Conservation (phyloP, 2,329 filamentous ascomycete genomes). For the Sporothrix phasma region DNA sequence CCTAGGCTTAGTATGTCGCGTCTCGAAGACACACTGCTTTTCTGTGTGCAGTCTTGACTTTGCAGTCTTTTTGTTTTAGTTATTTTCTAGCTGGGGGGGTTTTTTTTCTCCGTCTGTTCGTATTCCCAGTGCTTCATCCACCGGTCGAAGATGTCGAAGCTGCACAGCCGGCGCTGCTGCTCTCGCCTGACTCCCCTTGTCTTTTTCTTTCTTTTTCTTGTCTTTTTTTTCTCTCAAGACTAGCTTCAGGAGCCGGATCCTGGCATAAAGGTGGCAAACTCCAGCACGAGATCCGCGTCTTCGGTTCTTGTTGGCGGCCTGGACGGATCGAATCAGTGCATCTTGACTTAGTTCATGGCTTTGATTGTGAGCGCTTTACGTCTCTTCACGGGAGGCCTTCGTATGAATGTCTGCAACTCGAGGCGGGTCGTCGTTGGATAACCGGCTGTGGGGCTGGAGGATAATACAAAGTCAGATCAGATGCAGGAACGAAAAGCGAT, state of each 20-base stretch:
- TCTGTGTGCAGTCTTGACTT: neutral
- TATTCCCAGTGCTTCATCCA: neutral
- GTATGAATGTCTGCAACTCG: neutral
- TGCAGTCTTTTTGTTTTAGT: neutral
- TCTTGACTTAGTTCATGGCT: neutral
- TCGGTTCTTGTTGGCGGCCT: neutral
- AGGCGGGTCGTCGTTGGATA: neutral
- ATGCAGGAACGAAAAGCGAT: constrained; percentile 18
- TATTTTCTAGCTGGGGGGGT: neutral
- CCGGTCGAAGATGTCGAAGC: neutral
- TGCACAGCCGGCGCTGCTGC: neutral
- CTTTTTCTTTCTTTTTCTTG: neutral
- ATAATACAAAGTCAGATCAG: constrained; percentile 15
- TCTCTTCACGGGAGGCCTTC: too few relatives aligned
- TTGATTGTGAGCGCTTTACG: neutral
- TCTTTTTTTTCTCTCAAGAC: too few relatives aligned
- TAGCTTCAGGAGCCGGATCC: neutral
- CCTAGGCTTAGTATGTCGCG: neutral
- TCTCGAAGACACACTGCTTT: neutral
- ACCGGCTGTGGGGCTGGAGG: constrained; percentile 7
- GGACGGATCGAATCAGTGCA: neutral
- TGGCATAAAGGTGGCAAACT: constrained; percentile 2
- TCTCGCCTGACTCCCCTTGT: too few relatives aligned
- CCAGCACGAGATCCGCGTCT: neutral
- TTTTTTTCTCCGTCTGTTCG: neutral